phyloP scores from a whole-genome alignment of 169 alveolate species.

The Eimeria sp. region DNA sequence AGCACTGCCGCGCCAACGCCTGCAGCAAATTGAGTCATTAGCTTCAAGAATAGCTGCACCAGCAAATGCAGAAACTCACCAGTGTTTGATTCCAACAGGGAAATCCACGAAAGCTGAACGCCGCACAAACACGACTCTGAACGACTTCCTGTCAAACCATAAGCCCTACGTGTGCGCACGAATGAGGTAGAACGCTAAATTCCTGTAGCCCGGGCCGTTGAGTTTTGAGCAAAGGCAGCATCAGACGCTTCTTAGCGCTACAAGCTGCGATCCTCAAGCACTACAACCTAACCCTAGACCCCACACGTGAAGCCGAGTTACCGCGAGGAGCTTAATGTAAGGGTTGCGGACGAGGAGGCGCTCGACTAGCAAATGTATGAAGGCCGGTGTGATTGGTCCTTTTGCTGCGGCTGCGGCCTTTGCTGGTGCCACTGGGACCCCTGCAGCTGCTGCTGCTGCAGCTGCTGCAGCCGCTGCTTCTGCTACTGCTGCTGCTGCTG shows the following conservation, averaged over 20 bases:
- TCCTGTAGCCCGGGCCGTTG: not conserved
- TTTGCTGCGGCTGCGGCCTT: conserved; percentile 19
- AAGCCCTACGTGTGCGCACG: not conserved
- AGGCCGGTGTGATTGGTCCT: conserved; percentile 73
- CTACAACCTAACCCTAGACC: not conserved
- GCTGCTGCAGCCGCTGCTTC: conserved; percentile 45
- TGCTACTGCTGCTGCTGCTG: conserved; percentile 72
- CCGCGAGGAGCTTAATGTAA: conserved; percentile 79
- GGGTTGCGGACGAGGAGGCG: conserved; percentile 82
- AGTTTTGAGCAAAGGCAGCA: not conserved
- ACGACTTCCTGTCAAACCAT: not conserved
- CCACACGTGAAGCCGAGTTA: not conserved
- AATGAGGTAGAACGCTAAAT: not conserved
- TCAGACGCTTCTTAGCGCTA: not conserved
- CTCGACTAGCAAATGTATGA: conserved; percentile 72
- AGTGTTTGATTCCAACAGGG: conserved; percentile 73
- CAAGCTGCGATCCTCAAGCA: not conserved
- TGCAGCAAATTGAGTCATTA: not conserved
- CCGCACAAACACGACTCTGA: conserved; percentile 50
- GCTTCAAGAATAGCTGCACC: not conserved
- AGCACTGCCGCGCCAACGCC: not conserved
- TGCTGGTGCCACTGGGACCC: conserved; percentile 33
- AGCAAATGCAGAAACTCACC: conserved; percentile 1
- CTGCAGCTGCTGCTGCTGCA: conserved; percentile 18
- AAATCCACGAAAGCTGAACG: conserved; percentile 83